phyloP scores from a whole-genome alignment of 2,329 filamentous ascomycete genomes.

The Monilinia fructicola region DNA sequence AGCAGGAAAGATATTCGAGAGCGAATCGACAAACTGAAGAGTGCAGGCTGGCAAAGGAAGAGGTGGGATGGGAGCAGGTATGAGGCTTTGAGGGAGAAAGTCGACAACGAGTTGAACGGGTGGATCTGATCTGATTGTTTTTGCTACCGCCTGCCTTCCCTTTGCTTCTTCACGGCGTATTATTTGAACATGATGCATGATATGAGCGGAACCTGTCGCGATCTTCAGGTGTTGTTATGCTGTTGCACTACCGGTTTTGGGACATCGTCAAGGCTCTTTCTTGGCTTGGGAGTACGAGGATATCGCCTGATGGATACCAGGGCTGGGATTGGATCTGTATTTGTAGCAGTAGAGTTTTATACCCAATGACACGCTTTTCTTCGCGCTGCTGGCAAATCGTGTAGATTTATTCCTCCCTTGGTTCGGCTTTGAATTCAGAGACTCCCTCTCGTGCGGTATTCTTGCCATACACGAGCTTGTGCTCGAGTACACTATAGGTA shows the following conservation, averaged over 20 bases:
- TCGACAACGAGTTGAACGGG: conserved; percentile 17
- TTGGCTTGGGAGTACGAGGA: background rate
- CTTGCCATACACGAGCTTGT: background rate
- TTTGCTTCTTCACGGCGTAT: background rate
- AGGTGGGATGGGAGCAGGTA: conserved; percentile 35
- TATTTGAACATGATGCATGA: conserved; percentile 4
- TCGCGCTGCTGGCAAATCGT: background rate
- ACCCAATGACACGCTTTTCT: background rate
- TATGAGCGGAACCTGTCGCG: background rate
- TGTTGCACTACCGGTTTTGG: background rate
- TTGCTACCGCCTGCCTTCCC: background rate
- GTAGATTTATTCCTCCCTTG: background rate
- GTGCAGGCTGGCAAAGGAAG: conserved; percentile 31
- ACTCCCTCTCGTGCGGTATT: too few species aligned
- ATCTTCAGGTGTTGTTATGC: background rate
- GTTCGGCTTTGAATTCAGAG: too few species aligned
- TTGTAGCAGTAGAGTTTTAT: background rate
- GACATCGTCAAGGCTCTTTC: background rate
- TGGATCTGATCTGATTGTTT: conserved; percentile 4
- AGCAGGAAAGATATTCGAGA: conserved; percentile 19
- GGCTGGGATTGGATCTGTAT: background rate
- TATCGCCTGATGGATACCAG: background rate
- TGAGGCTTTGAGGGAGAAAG: conserved; percentile 34
- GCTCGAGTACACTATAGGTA: too few species aligned
- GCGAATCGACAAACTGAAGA: conserved; percentile 30